phyloP scores from a whole-genome alignment of 805 yeast genomes.

The Metschnikowia arizonensis region DNA sequence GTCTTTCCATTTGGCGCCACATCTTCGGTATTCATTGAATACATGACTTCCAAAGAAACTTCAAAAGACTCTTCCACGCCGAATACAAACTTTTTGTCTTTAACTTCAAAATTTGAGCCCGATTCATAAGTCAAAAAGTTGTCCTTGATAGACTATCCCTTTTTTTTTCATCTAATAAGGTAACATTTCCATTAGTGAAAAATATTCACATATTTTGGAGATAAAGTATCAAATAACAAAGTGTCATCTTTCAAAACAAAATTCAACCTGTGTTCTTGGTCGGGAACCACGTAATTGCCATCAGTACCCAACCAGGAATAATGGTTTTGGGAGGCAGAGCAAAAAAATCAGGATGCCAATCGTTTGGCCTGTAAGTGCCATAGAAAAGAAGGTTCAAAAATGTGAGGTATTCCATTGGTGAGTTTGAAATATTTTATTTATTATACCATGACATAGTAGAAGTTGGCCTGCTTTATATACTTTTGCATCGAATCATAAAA shows the following conservation, averaged over 20 bases:
- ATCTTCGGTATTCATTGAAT: constrained; percentile 2
- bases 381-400: constrained; percentile 21
- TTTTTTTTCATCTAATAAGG: constrained; percentile 8
- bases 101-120: background rate
- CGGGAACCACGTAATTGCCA: constrained; percentile 13
- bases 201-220: constrained; percentile 18
- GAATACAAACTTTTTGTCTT: constrained; percentile 3
- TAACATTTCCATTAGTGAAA: constrained; percentile 9
- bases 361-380: constrained; percentile 24
- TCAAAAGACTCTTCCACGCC: constrained; percentile 6
- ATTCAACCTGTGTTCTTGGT: constrained; percentile 10
- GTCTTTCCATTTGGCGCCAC: constrained; percentile 1
- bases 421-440: no score
- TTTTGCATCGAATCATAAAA: no score
- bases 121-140: constrained; percentile 2
- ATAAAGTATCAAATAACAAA: constrained; percentile 19
- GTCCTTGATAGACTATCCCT: constrained; percentile 12
- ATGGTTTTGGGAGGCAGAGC: constrained; percentile 27
- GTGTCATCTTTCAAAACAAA: constrained; percentile 24
- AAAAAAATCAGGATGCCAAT: constrained; percentile 21
- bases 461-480: no score
- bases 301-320: constrained; percentile 12
- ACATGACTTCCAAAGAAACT: constrained; percentile 8
- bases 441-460: no score
- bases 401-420: constrained; percentile 15